Conservation (phyloP, 768 basidiomycete species). For the Sistotremastrum niveocremeum region DNA sequence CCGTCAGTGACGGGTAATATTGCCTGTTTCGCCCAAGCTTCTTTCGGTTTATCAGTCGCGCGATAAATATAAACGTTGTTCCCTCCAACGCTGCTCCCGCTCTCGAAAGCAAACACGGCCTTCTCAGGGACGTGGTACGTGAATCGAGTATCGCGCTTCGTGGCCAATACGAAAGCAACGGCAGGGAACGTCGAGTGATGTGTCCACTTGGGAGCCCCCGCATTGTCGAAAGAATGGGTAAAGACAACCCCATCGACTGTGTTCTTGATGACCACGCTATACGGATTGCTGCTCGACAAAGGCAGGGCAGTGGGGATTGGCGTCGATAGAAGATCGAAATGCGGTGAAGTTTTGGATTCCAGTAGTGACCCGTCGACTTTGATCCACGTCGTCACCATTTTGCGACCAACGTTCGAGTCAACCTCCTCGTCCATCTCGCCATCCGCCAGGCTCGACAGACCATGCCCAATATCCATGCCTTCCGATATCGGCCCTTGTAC, state of each 20-base stretch:
- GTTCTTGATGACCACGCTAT: slow-evolving; percentile 44
- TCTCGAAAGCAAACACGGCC: slow-evolving; percentile 74
- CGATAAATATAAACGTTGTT: slow-evolving; percentile 86
- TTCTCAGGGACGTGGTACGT: slow-evolving; percentile 52
- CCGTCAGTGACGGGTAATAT: slow-evolving; percentile 67
- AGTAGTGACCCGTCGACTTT: slow-evolving; percentile 33
- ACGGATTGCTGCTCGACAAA: slow-evolving; percentile 14
- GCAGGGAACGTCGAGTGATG: slow-evolving; percentile 82
- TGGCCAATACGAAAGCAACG: slow-evolving; percentile 85
- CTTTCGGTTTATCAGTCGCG: slow-evolving; percentile 27
- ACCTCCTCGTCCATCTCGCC: slow-evolving; percentile 91
- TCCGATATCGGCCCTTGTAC: slow-evolving; percentile 43
- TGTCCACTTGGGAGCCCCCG: slow-evolving; percentile 35
- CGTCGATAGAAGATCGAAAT: slow-evolving; percentile 49
- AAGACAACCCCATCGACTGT: slow-evolving; percentile 23
- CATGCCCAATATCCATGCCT: slow-evolving; percentile 49
- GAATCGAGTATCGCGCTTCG: slow-evolving; percentile 82
- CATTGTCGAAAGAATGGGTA: slow-evolving; percentile 12
- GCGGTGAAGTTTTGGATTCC: slow-evolving; percentile 18
- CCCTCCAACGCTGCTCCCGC: slow-evolving; percentile 48
- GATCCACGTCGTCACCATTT: slow-evolving; percentile 56
- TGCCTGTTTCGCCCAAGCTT: slow-evolving; percentile 63
- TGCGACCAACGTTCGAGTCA: slow-evolving; percentile 58
- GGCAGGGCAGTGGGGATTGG: slow-evolving; percentile 45
- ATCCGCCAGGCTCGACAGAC: slow-evolving; percentile 67